phyloP scores from a whole-genome alignment of 2,329 filamentous ascomycete species.

The Calonectria hawksworthii region DNA sequence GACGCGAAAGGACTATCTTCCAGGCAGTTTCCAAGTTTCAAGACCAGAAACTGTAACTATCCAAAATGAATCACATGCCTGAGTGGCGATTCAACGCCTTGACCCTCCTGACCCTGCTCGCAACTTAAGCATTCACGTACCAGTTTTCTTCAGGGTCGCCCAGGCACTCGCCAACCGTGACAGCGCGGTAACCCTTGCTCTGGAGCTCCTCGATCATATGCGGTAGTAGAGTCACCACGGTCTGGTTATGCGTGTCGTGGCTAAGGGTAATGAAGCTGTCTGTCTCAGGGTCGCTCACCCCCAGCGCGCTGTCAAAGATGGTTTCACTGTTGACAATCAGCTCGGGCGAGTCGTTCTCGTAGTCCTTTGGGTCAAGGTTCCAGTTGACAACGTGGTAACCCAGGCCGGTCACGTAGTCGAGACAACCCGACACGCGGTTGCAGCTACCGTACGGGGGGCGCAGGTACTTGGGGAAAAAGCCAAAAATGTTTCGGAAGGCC shows the following conservation, averaged over 20 bases:
- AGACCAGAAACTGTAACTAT: neutral
- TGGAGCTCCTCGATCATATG: constrained; percentile 58
- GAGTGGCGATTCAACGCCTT: neutral
- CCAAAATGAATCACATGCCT: neutral
- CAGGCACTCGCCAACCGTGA: constrained; percentile 67
- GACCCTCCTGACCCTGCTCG: constrained; percentile 29
- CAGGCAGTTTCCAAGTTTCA: neutral
- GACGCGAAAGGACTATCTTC: neutral
- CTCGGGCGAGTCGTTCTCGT: constrained; percentile 64
- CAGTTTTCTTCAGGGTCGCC: constrained; percentile 65
- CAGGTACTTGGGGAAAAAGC: constrained; percentile 59
- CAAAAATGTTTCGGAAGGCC: constrained; percentile 56
- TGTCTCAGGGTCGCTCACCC: constrained; percentile 41
- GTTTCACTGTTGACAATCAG: constrained; percentile 60
- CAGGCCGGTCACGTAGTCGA: constrained; percentile 54
- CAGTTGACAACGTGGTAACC: constrained; percentile 73
- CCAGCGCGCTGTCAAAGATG: constrained; percentile 54
- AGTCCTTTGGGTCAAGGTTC: constrained; percentile 73
- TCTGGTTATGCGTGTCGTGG: constrained; percentile 63
- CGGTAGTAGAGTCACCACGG: constrained; percentile 58
- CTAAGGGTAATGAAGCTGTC: constrained; percentile 65
- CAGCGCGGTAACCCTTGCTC: constrained; percentile 57
- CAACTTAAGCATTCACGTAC: constrained; percentile 56
- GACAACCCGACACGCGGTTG: constrained; percentile 51
- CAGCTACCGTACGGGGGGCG: constrained; percentile 62